phyloP scores from a whole-genome alignment of 1,284 basidiomycete species.

The Ceratobasidium sp. region DNA sequence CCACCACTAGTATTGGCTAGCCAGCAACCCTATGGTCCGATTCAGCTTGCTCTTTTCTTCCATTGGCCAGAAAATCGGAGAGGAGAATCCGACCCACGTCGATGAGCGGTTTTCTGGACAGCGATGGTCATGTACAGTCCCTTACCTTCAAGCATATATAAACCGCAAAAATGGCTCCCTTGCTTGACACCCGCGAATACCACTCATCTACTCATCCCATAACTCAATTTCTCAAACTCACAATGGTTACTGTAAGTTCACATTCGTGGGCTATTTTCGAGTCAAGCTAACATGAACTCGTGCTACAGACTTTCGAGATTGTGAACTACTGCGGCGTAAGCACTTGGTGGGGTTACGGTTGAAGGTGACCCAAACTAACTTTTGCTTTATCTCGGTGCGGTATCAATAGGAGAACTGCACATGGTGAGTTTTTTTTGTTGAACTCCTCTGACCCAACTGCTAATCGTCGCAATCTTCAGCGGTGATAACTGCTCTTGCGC shows the following conservation, averaged over 20 bases:
- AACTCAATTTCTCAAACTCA: background rate
- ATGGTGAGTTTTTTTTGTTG: background rate
- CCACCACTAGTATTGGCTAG: no score
- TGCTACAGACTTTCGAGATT: conserved; percentile 6
- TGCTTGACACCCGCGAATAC: background rate
- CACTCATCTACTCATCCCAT: background rate
- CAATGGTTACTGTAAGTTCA: conserved; percentile 4
- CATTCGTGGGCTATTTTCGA: background rate
- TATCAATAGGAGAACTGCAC: conserved; percentile 16
- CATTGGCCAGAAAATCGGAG: no score
- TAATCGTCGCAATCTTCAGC: background rate
- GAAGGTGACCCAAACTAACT: background rate
- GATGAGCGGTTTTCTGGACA: conserved; percentile 5
- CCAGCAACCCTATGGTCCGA: no score
- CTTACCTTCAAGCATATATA: conserved; percentile 1
- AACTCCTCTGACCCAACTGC: background rate
- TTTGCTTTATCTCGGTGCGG: no score
- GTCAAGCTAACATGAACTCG: background rate
- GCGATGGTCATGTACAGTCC: background rate
- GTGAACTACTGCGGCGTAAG: conserved; percentile 31
- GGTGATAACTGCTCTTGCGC: conserved; percentile 9
- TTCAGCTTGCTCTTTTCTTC: no score
- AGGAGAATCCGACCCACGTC: background rate
- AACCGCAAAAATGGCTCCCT: background rate
- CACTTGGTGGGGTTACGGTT: background rate